A percentile compares a stretch with the other conserved stretches of the same genome.
These are phyloP conservation scores for Pseudoneurospora amorphoporcata DNA, from an alignment of 495 filamentous ascomycete species.

Conservation along the genomic window DNA sequence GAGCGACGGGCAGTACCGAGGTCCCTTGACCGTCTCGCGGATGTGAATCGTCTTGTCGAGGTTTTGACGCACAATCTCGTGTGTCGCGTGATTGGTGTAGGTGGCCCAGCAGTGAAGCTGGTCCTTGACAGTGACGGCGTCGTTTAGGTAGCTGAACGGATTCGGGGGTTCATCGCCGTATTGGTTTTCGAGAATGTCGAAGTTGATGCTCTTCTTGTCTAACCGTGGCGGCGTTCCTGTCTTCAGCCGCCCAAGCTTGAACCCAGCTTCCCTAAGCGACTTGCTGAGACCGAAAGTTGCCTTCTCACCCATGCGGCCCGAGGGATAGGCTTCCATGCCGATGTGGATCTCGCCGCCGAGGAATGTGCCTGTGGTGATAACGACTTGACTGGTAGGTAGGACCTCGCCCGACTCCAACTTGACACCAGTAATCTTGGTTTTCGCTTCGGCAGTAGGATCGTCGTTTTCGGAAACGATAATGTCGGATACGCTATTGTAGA, in stretches of 20 bases:
- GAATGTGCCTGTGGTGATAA: conserved; percentile 96
- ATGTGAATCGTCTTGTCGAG: conserved; percentile 93
- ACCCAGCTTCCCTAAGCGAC: conserved; percentile 80
- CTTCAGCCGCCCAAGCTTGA: conserved; percentile 83
- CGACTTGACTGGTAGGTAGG: conserved; percentile 65
- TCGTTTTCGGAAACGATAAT: conserved; percentile 59
- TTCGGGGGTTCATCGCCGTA: conserved; percentile 73
- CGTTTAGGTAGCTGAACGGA: conserved; percentile 88
- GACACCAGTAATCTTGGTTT: conserved; percentile 75
- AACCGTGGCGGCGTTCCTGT: conserved; percentile 90
- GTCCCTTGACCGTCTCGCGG: conserved; percentile 87
- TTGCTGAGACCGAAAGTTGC: conserved; percentile 91
- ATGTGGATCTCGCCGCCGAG: conserved; percentile 96
- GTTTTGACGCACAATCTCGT: conserved; percentile 77
- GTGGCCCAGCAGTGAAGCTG: conserved; percentile 80
- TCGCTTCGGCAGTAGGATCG: conserved; percentile 37
- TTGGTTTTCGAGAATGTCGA: conserved; percentile 57
- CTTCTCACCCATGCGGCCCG: conserved; percentile 88
- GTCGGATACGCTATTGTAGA: conserved; percentile 86
- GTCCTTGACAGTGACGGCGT: conserved; percentile 59
- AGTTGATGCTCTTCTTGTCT: conserved; percentile 75
- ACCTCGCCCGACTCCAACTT: conserved; percentile 83
- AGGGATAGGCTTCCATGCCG: conserved; percentile 70
- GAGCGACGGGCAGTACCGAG: conserved; percentile 88
- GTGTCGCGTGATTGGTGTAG: conserved; percentile 69